phyloP scores from a whole-genome alignment of 1,284 basidiomycete species.

The Meira nashicola region DNA sequence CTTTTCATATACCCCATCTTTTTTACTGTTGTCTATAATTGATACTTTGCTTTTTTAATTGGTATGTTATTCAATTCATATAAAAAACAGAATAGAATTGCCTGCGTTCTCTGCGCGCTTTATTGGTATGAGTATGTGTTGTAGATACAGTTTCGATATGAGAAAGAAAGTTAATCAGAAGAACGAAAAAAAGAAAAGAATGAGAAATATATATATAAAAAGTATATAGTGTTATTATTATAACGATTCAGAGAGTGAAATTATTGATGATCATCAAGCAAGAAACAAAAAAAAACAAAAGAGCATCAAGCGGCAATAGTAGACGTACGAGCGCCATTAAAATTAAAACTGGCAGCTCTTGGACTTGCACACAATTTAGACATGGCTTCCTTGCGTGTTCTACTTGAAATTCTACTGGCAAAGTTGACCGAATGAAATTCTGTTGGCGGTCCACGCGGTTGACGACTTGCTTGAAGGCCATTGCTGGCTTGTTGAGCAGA shows the following conservation, averaged over 20 bases:
- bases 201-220: too few relatives aligned
- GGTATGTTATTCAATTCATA: too few relatives aligned
- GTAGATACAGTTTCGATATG: conserved; percentile 1
- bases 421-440: conserved; percentile 44
- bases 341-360: conserved; percentile 24
- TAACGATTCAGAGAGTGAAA: too few relatives aligned
- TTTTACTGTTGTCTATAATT: too few relatives aligned
- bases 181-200: neutral
- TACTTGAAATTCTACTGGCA: conserved; percentile 34
- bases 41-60: too few relatives aligned
- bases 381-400: conserved; percentile 44
- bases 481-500: conserved; percentile 12
- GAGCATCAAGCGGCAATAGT: neutral
- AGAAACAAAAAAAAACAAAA: neutral
- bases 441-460: conserved; percentile 42
- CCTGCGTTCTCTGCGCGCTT: too few relatives aligned
- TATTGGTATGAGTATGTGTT: neutral
- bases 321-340: neutral
- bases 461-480: conserved; percentile 16
- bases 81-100: too few relatives aligned
- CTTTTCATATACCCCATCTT: too few relatives aligned
- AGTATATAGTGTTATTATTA: neutral
- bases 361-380: conserved; percentile 42
- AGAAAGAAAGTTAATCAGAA: neutral
- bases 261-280: too few relatives aligned